phyloP scores from a whole-genome alignment of 768 basidiomycete genomes.

The Serendipita sp. region DNA sequence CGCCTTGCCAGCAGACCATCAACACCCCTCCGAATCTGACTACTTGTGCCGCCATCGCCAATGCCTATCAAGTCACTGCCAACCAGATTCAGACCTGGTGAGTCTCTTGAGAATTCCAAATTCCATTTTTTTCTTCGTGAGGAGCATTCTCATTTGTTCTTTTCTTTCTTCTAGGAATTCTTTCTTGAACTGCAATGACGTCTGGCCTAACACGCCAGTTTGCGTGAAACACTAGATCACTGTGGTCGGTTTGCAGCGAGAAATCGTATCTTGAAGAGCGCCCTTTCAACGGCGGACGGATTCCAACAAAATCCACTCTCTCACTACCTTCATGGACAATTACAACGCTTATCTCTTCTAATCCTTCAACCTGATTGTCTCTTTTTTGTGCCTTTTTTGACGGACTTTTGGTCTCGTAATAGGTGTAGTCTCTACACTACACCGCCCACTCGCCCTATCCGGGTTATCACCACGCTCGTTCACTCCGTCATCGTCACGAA shows the following conservation, averaged over 20 bases:
- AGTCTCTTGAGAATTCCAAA: background rate
- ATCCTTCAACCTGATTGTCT: too few species aligned
- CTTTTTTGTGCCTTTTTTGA: too few species aligned
- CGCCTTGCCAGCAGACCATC: background rate
- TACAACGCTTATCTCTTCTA: too few species aligned
- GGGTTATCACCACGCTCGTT: background rate
- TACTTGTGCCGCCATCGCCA: background rate
- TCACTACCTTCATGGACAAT: too few species aligned
- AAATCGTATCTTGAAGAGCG: too few species aligned
- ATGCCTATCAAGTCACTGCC: background rate
- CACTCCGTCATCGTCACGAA: background rate
- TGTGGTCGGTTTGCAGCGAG: too few species aligned
- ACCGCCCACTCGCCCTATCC: too few species aligned
- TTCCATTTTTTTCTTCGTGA: background rate
- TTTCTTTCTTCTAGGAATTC: background rate
- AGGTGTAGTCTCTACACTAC: too few species aligned
- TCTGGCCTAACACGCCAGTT: constrained; percentile 1
- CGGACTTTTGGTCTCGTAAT: too few species aligned
- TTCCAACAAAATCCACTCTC: too few species aligned
- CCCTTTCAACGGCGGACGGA: too few species aligned
- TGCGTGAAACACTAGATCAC: background rate
- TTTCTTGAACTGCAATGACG: background rate
- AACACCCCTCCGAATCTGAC: background rate
- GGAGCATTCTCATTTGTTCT: background rate
- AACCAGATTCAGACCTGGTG: background rate